Conservation (phyloP, 768 basidiomycete species). For the Podaxis sp. region DNA sequence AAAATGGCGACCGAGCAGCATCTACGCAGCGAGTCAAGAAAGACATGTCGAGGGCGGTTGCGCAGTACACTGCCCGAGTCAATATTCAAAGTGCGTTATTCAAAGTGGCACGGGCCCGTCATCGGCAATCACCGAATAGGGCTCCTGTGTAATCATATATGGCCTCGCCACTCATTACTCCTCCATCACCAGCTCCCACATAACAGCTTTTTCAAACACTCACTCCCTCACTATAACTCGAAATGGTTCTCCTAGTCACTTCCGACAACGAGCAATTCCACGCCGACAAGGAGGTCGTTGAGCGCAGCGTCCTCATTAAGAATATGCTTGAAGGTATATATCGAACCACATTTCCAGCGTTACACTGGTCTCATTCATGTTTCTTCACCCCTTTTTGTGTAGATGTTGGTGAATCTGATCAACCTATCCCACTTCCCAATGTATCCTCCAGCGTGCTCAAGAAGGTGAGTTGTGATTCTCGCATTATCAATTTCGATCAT, state of each 20-base stretch:
- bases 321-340: slow-evolving; percentile 96
- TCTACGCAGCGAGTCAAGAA: slow-evolving; percentile 47
- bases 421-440: slow-evolving; percentile 92
- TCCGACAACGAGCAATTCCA: slow-evolving; percentile 96
- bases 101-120: slow-evolving; percentile 19
- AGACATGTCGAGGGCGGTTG: slow-evolving; percentile 34
- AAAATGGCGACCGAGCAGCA: slow-evolving; percentile 48
- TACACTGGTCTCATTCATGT: slow-evolving; percentile 14
- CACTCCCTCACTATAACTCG: slow-evolving; percentile 4
- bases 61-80: slow-evolving; percentile 19
- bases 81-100: neutral
- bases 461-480: slow-evolving; percentile 59
- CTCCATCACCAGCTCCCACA: slow-evolving; percentile 20
- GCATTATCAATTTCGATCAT: slow-evolving; percentile 17
- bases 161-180: slow-evolving; percentile 20
- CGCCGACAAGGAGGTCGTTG: slow-evolving; percentile 92
- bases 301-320: slow-evolving; percentile 95
- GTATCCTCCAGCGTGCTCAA: slow-evolving; percentile 91
- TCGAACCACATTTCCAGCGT: slow-evolving; percentile 19
- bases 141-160: slow-evolving; percentile 2
- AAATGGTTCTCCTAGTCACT: slow-evolving; percentile 86
- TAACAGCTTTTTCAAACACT: slow-evolving; percentile 8
- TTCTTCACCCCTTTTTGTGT: slow-evolving; percentile 18
- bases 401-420: slow-evolving; percentile 95
- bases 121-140: slow-evolving; percentile 40